Conservation (phyloP, 148 eudicot species). For the Beta vulgaris region DNA sequence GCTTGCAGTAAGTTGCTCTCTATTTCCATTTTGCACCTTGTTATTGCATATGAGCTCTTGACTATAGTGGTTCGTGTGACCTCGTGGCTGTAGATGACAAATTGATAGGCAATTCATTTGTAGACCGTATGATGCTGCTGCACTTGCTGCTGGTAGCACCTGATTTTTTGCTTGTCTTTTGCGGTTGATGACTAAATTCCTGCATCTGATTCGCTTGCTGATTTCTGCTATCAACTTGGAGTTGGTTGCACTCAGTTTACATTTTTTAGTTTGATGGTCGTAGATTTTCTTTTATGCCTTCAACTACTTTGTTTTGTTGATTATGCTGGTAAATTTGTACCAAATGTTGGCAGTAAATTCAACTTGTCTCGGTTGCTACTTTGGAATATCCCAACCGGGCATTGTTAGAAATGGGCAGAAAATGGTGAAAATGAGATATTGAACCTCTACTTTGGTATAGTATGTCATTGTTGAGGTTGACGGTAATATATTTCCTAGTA, state of each 20-base stretch:
- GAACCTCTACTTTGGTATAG: no score
- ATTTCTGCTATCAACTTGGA: slow-evolving; percentile 11
- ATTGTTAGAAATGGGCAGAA: no score
- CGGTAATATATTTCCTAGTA: no score
- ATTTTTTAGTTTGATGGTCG: background rate
- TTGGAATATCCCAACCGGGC: background rate
- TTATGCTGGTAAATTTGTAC: background rate
- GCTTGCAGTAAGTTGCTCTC: background rate
- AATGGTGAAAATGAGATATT: background rate
- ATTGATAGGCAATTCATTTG: slow-evolving; percentile 17
- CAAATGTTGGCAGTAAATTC: background rate
- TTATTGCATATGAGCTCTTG: slow-evolving; percentile 35
- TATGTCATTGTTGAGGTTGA: no score
- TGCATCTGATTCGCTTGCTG: slow-evolving; percentile 16
- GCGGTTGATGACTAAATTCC: slow-evolving; percentile 21
- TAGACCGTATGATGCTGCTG: slow-evolving; percentile 23
- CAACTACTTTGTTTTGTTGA: background rate
- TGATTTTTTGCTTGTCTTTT: slow-evolving; percentile 12
- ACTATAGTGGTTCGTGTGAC: slow-evolving; percentile 32
- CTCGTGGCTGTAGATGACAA: slow-evolving; percentile 19
- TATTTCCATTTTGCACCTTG: background rate
- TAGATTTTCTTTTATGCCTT: background rate
- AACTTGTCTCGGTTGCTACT: background rate
- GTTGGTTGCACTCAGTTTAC: background rate
- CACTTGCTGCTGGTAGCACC: slow-evolving; percentile 28